Percentiles rank a stretch among this genome's conserved stretches.
These are phyloP conservation scores for Fusarium foetens DNA, from an alignment of 2,329 filamentous ascomycete genomes.

Conservation along the genomic window DNA sequence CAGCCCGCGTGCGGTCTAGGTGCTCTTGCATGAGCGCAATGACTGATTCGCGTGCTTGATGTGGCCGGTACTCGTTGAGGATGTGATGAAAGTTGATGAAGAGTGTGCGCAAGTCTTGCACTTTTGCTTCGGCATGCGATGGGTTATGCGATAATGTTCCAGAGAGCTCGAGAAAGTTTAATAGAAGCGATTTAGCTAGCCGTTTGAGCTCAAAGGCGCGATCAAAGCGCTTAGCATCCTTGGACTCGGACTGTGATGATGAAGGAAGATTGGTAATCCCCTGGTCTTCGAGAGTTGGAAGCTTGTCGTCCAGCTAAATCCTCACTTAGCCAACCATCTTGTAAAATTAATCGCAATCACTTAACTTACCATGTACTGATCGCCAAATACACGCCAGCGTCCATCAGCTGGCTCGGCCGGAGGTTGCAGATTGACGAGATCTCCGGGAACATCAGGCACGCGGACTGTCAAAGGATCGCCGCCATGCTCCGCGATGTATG, in stretches of 20 bases:
- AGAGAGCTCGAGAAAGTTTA: conserved; percentile 88
- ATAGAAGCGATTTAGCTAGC: conserved; percentile 82
- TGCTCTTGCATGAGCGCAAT: conserved; percentile 90
- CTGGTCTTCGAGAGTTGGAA: conserved; percentile 75
- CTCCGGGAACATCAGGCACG: conserved; percentile 68
- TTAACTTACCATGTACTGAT: conserved; percentile 65
- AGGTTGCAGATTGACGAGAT: conserved; percentile 82
- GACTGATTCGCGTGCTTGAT: conserved; percentile 89
- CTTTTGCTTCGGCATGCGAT: conserved; percentile 71
- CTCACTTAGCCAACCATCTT: background rate
- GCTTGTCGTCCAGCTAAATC: conserved; percentile 66
- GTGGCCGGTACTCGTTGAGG: conserved; percentile 92
- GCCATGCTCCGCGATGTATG: conserved; percentile 50
- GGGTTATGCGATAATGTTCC: conserved; percentile 57
- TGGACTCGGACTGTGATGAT: conserved; percentile 54
- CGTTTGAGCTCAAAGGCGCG: conserved; percentile 76
- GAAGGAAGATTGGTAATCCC: conserved; percentile 73
- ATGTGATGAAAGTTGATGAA: conserved; percentile 93
- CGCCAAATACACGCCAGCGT: conserved; percentile 80
- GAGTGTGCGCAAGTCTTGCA: conserved; percentile 81
- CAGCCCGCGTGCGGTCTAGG: conserved; percentile 74
- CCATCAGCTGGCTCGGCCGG: conserved; percentile 77
- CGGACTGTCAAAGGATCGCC: conserved; percentile 45
- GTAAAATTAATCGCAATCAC: background rate
- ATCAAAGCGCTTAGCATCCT: conserved; percentile 67